phyloP scores from a whole-genome alignment of 345 rosid species.

The Brassica carinata region DNA sequence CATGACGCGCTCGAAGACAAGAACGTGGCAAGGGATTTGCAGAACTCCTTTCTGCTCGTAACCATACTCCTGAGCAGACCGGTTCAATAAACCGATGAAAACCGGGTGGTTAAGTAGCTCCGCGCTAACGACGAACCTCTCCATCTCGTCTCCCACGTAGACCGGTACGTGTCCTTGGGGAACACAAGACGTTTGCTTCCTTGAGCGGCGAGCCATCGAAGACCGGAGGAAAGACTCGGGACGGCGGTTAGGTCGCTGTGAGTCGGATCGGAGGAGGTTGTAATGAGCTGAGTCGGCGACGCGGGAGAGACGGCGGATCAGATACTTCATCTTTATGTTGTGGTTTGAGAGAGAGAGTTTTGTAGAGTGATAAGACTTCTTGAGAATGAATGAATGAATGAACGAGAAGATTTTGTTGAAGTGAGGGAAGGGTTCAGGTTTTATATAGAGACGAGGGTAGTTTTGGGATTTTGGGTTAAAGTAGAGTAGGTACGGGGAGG shows the following conservation, averaged over 20 bases:
- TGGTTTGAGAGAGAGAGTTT: conserved; percentile 9
- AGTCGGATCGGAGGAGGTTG: conserved; percentile 68
- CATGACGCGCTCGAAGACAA: conserved; percentile 72
- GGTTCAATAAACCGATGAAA: conserved; percentile 66
- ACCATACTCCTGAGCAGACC: conserved; percentile 92
- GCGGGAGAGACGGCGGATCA: conserved; percentile 84
- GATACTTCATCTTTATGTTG: conserved; percentile 61
- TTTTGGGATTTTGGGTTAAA: conserved; percentile 4
- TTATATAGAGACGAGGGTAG: conserved; percentile 30
- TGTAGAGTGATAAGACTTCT: neutral
- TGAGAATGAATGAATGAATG: conserved; percentile 21
- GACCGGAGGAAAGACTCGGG: conserved; percentile 33
- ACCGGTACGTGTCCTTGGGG: conserved; percentile 89
- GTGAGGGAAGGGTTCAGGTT: neutral
- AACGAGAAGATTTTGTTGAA: conserved; percentile 22
- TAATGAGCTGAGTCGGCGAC: conserved; percentile 88
- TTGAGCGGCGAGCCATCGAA: conserved; percentile 31
- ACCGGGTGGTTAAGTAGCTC: conserved; percentile 89
- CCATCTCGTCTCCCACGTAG: conserved; percentile 95
- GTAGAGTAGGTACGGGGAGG: conserved; percentile 42
- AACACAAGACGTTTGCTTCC: conserved; percentile 37
- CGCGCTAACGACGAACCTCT: conserved; percentile 79
- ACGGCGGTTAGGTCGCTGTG: conserved; percentile 28
- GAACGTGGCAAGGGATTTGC: conserved; percentile 85
- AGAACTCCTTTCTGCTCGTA: conserved; percentile 93